Evolutionary conservation across 169 alveolate species (phyloP).

Genomic region (Cryptosporidium xiaoi): DNA sequence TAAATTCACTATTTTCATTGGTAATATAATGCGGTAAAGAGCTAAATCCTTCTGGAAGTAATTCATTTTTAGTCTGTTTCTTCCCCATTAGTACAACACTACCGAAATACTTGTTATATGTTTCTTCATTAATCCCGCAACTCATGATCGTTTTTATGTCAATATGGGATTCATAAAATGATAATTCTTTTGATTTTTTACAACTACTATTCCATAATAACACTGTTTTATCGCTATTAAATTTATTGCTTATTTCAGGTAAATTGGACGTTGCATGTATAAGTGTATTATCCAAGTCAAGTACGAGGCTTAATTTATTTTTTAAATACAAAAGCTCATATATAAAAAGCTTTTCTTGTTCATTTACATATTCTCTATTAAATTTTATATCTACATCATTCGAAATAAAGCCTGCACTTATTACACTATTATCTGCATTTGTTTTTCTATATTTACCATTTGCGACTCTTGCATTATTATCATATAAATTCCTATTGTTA

Average conservation of each 20-base stretch:
- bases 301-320: slow-evolving; percentile 82
- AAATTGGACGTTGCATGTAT: slow-evolving; percentile 82
- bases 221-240: not conserved
- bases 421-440: slow-evolving; percentile 5
- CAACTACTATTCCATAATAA: too few species aligned
- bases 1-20: not conserved
- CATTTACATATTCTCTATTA: slow-evolving; percentile 21
- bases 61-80: not conserved
- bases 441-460: not conserved
- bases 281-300: slow-evolving; percentile 85
- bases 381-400: slow-evolving; percentile 34
- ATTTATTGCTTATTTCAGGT: slow-evolving; percentile 20
- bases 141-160: not conserved
- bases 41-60: slow-evolving; percentile 22
- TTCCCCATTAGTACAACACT: slow-evolving; percentile 34
- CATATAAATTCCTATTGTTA: not conserved
- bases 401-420: slow-evolving; percentile 66
- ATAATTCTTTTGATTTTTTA: not conserved
- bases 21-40: slow-evolving; percentile 25
- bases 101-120: slow-evolving; percentile 8
- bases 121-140: slow-evolving; percentile 58
- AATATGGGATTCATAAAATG: not conserved
- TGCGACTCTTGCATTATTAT: not conserved
- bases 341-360: slow-evolving; percentile 52
- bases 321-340: slow-evolving; percentile 55